Evolutionary conservation across 495 filamentous ascomycete genomes (phyloP).

Genomic region (Aspergillus biplanus): DNA sequence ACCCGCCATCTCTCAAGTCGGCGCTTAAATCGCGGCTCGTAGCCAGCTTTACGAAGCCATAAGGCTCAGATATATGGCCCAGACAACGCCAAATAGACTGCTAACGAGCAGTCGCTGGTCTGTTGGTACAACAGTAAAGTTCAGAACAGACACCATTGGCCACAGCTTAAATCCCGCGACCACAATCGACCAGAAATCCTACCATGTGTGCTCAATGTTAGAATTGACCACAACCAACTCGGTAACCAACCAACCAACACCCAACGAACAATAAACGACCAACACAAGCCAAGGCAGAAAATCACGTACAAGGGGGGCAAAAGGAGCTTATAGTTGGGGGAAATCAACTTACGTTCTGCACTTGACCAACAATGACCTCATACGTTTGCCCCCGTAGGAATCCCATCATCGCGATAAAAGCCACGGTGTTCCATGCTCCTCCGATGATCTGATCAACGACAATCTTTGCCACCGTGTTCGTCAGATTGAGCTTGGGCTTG

Average conservation of each 20-base stretch:
- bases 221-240: background rate
- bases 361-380: constrained; percentile 30
- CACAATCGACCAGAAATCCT: constrained; percentile 70
- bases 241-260: background rate
- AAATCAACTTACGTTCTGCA: constrained; percentile 37
- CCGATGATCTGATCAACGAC: constrained; percentile 77
- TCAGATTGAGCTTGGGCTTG: constrained; percentile 55
- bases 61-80: constrained; percentile 82
- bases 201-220: background rate
- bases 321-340: background rate
- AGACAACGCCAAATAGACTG: constrained; percentile 72
- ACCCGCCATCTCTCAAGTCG: too few species aligned
- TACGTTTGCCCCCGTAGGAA: constrained; percentile 43
- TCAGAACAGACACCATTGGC: constrained; percentile 75
- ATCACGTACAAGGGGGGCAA: background rate
- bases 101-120: constrained; percentile 70
- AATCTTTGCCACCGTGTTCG: constrained; percentile 76
- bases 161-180: constrained; percentile 77
- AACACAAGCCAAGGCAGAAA: background rate
- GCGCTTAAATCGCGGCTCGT: background rate
- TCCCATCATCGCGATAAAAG: constrained; percentile 64
- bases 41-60: constrained; percentile 37
- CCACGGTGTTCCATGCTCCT: constrained; percentile 70
- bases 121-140: constrained; percentile 74
- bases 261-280: background rate